Base-by-base conservation (phyloP, 75 land plant genomes). In the Selaginella tamariscina region DNA sequence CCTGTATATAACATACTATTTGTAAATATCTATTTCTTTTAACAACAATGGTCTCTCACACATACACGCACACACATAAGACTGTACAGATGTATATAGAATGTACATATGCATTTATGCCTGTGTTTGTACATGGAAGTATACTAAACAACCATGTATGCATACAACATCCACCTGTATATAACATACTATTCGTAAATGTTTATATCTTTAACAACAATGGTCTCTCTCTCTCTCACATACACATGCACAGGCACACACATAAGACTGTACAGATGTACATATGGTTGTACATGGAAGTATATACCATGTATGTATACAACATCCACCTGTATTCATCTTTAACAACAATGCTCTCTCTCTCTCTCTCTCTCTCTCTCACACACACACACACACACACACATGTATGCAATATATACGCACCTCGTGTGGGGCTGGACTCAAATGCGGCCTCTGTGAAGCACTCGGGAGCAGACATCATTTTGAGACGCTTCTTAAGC, bases 371-470 rank as follows among this genome's bases (percentile, higher is more conserved):
- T 28, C 22, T 31, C 30, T 31, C 66, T 65, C 31, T 27, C 60
- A 56, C 60, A 5, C 27, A 24, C 15, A 27, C 11, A 49, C 18
- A 11, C 11, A 20, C 54, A 49, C 18, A 11, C 20, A 20, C 54
- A 11, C 18, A 11, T 49, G 54, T 20, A 49, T 11, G 20, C 11
- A 20, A 49, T 11, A 20, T 11, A 24, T 23, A 18, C 20, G 20
- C 63, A 5, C 21, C 60, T 68, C 70, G 2, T 55, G 71, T 1
- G 30, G 66, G 66, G 68, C 68, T 32, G 66, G 33, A 31, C 23
- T 32, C 72, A 54, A 70, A 65, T 24, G 78, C 78, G n/a, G 73
- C 78, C 18, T 65, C 68, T n/a, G 78, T 65, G 78, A 75, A 75
- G 44, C 73, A 75, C 21, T 63, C 72, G 0, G 55, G 74, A 26